Evolutionary conservation across 306 rosid species (phyloP).

Genomic region (Corylus americana): DNA sequence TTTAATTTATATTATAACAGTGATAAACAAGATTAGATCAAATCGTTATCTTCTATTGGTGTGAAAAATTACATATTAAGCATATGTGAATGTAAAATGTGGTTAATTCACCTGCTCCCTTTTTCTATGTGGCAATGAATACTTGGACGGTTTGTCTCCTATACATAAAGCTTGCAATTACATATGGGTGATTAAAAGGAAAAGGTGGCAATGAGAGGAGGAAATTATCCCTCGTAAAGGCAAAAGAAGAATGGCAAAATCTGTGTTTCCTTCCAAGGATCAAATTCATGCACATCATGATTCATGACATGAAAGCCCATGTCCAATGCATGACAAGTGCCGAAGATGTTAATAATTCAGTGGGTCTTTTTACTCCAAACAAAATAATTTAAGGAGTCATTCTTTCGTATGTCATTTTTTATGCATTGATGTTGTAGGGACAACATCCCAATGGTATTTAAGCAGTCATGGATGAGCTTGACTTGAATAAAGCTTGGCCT

Average conservation of each 20-base stretch:
- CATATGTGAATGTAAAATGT: not conserved
- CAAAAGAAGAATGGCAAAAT: constrained; percentile 1
- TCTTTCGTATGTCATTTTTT: constrained; percentile 6
- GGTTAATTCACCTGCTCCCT: no score
- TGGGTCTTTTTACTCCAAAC: not conserved
- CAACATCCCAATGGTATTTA: constrained; percentile 11
- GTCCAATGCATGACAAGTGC: constrained; percentile 2
- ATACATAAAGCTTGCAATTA: not conserved
- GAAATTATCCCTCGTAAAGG: not conserved
- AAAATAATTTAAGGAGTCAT: not conserved
- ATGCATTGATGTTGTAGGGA: constrained; percentile 9
- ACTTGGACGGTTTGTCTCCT: not conserved
- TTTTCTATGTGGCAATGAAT: not conserved
- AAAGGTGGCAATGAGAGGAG: not conserved
- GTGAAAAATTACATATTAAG: not conserved
- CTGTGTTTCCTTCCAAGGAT: constrained; percentile 5
- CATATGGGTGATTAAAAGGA: not conserved
- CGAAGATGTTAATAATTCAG: not conserved
- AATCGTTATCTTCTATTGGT: no score
- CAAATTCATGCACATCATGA: constrained; percentile 8
- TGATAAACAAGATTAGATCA: no score
- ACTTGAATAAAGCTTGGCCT: not conserved
- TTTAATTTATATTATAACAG: no score
- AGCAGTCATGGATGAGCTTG: not conserved
- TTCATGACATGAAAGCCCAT: constrained; percentile 16